Evolutionary conservation across 2,329 filamentous ascomycete species (phyloP).

Genomic region (Alternaria ethzedia): DNA sequence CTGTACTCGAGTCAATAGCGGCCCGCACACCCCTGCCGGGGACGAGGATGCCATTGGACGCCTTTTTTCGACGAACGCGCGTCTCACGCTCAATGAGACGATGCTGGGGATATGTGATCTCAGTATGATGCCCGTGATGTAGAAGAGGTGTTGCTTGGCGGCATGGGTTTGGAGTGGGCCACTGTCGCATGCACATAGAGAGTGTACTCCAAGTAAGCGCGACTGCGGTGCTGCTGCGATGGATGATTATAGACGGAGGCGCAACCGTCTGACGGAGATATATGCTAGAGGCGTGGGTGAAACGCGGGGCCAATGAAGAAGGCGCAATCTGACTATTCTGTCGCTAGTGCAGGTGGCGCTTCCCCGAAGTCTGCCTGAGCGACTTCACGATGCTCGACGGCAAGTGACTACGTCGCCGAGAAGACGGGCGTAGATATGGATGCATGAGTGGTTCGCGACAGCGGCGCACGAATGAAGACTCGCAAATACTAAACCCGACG

Average conservation of each 20-base stretch:
- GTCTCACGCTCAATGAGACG: slow-evolving; percentile 11
- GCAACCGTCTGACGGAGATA: not conserved
- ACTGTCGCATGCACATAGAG: not conserved
- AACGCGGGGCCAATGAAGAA: slow-evolving; percentile 20
- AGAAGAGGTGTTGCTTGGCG: not conserved
- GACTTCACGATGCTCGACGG: not conserved
- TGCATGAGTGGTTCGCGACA: not conserved
- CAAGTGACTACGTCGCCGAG: not conserved
- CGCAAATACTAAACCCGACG: not conserved
- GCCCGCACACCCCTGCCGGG: slow-evolving; percentile 14
- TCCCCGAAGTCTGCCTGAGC: not conserved
- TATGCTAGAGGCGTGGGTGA: slow-evolving; percentile 8
- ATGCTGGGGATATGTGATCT: slow-evolving; percentile 1
- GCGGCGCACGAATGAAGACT: not conserved
- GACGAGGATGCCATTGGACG: slow-evolving; percentile 4
- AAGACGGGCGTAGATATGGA: not conserved
- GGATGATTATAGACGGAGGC: not conserved
- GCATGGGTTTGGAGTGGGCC: not conserved
- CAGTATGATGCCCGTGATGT: not conserved
- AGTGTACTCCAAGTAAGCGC: not conserved
- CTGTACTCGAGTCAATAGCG: slow-evolving; percentile 8
- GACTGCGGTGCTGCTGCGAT: not conserved
- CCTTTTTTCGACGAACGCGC: slow-evolving; percentile 18
- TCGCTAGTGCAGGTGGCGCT: slow-evolving; percentile 4
- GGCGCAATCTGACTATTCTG: slow-evolving; percentile 9